Evolutionary conservation across 352 stramenopile genomes (phyloP).

Genomic region (Phytophthora sp.): DNA sequence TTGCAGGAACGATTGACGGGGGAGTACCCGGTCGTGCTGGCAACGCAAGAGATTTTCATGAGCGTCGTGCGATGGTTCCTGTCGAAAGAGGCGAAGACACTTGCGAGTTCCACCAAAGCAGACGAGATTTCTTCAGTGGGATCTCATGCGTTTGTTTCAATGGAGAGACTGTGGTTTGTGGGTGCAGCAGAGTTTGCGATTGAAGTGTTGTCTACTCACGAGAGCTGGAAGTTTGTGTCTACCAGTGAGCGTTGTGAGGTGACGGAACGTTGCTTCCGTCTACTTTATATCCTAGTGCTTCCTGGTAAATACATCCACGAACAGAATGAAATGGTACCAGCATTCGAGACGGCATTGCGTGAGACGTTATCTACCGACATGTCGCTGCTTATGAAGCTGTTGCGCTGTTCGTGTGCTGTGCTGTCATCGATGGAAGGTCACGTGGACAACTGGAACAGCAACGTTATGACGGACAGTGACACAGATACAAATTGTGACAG

Average conservation of each 20-base stretch:
- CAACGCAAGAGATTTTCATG: slow-evolving; percentile 61
- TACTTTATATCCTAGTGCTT: slow-evolving; percentile 55
- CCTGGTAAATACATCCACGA: slow-evolving; percentile 45
- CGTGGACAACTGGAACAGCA: slow-evolving; percentile 31
- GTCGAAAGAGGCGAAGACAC: slow-evolving; percentile 45
- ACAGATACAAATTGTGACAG: slow-evolving; percentile 6
- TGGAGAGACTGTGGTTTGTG: slow-evolving; percentile 56
- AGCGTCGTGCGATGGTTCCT: slow-evolving; percentile 67
- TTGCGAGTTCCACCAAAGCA: slow-evolving; percentile 19
- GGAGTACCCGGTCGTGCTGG: slow-evolving; percentile 57
- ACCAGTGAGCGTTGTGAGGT: slow-evolving; percentile 50
- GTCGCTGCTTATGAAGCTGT: slow-evolving; percentile 66
- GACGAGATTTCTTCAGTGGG: slow-evolving; percentile 4
- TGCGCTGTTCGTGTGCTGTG: slow-evolving; percentile 46
- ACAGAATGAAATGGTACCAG: slow-evolving; percentile 47
- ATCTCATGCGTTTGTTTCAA: slow-evolving; percentile 29
- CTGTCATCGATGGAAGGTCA: slow-evolving; percentile 32
- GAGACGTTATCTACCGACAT: slow-evolving; percentile 56
- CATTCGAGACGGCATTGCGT: slow-evolving; percentile 55
- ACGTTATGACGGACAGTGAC: slow-evolving; percentile 12
- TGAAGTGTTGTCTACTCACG: slow-evolving; percentile 62
- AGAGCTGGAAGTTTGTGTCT: slow-evolving; percentile 67
- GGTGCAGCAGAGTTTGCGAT: slow-evolving; percentile 61
- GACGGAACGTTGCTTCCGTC: slow-evolving; percentile 56
- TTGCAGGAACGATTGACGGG: slow-evolving; percentile 56